Evolutionary conservation across 306 rosid genomes (phyloP).

Genomic region (Prunus kanzakura): DNA sequence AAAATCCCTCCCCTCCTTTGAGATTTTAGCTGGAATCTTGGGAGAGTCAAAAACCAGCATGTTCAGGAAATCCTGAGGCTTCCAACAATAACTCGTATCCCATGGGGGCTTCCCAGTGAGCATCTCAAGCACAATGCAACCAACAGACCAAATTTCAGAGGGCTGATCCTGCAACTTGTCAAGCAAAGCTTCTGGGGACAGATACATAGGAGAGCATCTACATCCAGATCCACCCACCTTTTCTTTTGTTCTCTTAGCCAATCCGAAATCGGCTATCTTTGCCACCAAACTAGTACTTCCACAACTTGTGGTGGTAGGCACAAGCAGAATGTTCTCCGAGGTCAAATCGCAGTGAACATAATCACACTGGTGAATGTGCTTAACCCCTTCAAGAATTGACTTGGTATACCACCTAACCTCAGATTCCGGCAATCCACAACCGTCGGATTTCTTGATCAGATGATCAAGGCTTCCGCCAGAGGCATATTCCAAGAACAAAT

Average conservation of each 20-base stretch:
- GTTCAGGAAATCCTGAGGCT: background rate
- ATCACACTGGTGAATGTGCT: conserved; percentile 16
- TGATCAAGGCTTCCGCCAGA: conserved; percentile 27
- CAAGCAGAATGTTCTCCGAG: conserved; percentile 22
- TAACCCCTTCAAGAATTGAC: conserved; percentile 27
- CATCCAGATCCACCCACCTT: background rate
- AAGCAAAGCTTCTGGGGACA: conserved; percentile 26
- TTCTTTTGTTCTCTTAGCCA: conserved; percentile 22
- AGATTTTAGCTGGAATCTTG: conserved; percentile 12
- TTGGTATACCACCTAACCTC: conserved; percentile 23
- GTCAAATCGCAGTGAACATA: conserved; percentile 34
- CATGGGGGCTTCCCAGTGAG: conserved; percentile 23
- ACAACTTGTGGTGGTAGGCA: background rate
- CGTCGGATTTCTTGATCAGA: conserved; percentile 11
- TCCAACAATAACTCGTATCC: conserved; percentile 2
- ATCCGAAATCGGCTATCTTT: conserved; percentile 33
- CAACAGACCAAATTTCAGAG: conserved; percentile 31
- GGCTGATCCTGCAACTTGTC: conserved; percentile 11
- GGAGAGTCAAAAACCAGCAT: conserved; percentile 5
- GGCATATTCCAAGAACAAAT: conserved; percentile 26
- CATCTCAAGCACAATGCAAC: conserved; percentile 32
- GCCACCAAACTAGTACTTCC: conserved; percentile 1
- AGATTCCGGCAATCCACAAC: conserved; percentile 14
- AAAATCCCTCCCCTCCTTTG: background rate
- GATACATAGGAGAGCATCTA: conserved; percentile 22